A percentile compares a stretch with the other conserved stretches of the same genome.
Conservation (phyloP, 345 rosid species). For the Citrus unshiu region DNA sequence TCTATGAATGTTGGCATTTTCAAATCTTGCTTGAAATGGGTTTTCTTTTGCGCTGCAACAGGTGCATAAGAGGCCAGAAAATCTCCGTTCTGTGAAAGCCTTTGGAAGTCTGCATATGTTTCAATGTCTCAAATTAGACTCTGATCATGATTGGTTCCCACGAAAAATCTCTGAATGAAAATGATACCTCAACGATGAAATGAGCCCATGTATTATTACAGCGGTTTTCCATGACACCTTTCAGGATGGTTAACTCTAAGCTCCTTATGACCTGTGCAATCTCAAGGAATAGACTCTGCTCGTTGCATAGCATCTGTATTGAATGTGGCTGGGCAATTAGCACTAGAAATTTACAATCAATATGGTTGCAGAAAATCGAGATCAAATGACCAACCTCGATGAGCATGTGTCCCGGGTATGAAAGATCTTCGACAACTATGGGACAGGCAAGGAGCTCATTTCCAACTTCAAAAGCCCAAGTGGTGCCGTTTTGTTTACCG, state of each 20-base stretch:
- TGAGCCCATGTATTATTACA: constrained; percentile 51
- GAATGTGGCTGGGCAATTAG: neutral
- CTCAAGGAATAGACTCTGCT: constrained; percentile 46
- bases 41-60: constrained; percentile 38
- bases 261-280: constrained; percentile 50
- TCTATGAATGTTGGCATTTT: neutral
- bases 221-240: constrained; percentile 42
- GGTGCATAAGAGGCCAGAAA: constrained; percentile 74
- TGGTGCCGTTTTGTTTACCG: constrained; percentile 23
- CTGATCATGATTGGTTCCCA: neutral
- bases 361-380: neutral
- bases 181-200: constrained; percentile 55
- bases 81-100: constrained; percentile 62
- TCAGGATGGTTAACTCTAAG: constrained; percentile 41
- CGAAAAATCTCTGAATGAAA: neutral
- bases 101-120: constrained; percentile 37
- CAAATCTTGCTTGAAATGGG: constrained; percentile 28
- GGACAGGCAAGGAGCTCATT: constrained; percentile 42
- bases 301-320: constrained; percentile 60
- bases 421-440: constrained; percentile 60
- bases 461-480: constrained; percentile 51
- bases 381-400: constrained; percentile 38
- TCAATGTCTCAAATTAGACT: neutral
- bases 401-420: constrained; percentile 50
- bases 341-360: neutral